Evolutionary conservation across 345 rosid genomes (phyloP), one percentile per base, ranked within the genome.

Genomic region (Conringia planisiliqua): DNA sequence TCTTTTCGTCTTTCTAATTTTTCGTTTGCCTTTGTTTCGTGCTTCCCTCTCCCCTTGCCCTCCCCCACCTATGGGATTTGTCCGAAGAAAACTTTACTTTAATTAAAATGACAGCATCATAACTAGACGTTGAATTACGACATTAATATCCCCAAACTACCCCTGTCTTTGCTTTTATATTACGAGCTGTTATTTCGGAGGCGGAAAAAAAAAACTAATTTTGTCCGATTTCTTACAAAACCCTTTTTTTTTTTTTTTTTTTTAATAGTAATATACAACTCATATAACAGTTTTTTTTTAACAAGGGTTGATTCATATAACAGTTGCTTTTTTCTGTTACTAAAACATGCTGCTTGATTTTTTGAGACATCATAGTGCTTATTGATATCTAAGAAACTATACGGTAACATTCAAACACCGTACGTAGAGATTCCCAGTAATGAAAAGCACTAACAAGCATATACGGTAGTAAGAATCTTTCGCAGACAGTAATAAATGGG

Each of bases 21-120:
- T 48, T 66, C 14, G 55, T 42, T 74, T 33, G 68, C 40, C 47
- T 70, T 76, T 69, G 51, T 59, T 78, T 71, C 81, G 81, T 78
- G 81, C 81, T 72, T 78, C 48, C 81, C 80, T 77, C 80, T 62
- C 29, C 35, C 66, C 72, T 74, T 57, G 46, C 1, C 78, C 77
- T 72, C 68, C 69, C 20, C 63, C 77, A 61, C 70, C 74, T 68
- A 32, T 71, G 72, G 67, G 76, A 77, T 71, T 71, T 64, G 76
- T 65, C 62, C 39, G 69, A 50, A 78, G 39, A 76, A 43, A 33
- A 65, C 10, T 17, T 62, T 76, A 62, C 75, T 70, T 77, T 71
- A 71, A 72, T 66, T 64, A 48, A 72, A 72, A 71, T 65, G 77
- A 57, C 73, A 72, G 73, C 77, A 58, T 48, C 73, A 71, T 71